A percentile compares a stretch with the other conserved stretches of the same genome.
phyloP scores from a whole-genome alignment of 495 filamentous ascomycete species.

The Physcia stellaris region DNA sequence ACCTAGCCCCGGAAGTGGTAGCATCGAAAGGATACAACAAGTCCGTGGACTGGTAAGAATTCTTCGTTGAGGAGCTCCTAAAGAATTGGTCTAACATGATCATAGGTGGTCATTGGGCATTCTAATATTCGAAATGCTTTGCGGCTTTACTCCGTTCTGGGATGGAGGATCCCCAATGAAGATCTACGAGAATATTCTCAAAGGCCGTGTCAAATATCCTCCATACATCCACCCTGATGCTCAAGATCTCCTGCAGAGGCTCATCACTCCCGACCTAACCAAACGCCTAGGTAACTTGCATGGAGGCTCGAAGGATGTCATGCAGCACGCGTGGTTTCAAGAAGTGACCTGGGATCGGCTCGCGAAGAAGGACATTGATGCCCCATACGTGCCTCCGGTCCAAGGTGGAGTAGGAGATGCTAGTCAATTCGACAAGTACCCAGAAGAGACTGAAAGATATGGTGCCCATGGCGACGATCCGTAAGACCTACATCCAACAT shows the following conservation, averaged over 20 bases:
- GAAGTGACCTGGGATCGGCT: conserved; percentile 97
- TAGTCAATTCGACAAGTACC: conserved; percentile 95
- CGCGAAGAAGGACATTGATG: conserved; percentile 91
- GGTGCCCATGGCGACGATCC: conserved; percentile 62
- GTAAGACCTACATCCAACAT: conserved; percentile 41
- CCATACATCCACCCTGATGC: conserved; percentile 90
- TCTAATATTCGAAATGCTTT: conserved; percentile 98
- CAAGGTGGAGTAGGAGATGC: conserved; percentile 86
- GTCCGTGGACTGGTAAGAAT: conserved; percentile 81
- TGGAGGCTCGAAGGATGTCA: conserved; percentile 85
- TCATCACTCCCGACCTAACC: conserved; percentile 90
- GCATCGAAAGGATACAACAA: conserved; percentile 98
- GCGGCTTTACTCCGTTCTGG: conserved; percentile 97
- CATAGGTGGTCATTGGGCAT: conserved; percentile 95
- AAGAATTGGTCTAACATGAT: conserved; percentile 9
- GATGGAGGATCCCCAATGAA: conserved; percentile 94
- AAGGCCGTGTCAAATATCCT: conserved; percentile 87
- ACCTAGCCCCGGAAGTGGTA: conserved; percentile 92
- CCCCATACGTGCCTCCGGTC: conserved; percentile 94
- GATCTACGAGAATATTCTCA: conserved; percentile 97
- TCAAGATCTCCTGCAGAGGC: conserved; percentile 74
- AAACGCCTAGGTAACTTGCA: conserved; percentile 91
- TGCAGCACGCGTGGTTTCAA: conserved; percentile 88
- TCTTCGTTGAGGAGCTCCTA: background rate
- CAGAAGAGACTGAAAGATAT: conserved; percentile 90